Evolutionary conservation across 306 rosid species (phyloP).

Genomic region (Rosa rugosa): DNA sequence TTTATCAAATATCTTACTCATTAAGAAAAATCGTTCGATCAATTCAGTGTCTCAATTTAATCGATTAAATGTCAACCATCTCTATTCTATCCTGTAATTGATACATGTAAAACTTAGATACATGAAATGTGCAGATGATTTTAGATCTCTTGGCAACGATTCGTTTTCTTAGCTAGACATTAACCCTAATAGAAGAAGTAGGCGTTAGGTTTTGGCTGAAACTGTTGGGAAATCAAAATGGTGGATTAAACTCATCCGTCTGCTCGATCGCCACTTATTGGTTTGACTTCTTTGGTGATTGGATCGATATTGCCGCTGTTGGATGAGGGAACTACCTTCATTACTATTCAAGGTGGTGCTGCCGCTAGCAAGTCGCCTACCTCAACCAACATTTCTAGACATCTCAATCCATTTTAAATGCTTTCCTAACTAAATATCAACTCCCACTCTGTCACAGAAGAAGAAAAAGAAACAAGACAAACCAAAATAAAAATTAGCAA

Average conservation of each 20-base stretch:
- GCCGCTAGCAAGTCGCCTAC: constrained; percentile 19
- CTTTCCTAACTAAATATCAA: not conserved
- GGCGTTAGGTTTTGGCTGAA: not conserved
- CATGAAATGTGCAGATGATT: not conserved
- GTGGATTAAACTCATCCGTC: not conserved
- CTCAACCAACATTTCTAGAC: constrained; percentile 26
- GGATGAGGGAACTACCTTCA: constrained; percentile 1
- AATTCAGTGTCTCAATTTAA: too few relatives aligned
- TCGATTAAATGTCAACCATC: too few relatives aligned
- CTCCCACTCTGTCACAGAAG: too few relatives aligned
- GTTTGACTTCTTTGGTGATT: not conserved
- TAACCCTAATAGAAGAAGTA: not conserved
- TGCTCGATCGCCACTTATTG: not conserved
- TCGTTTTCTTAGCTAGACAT: not conserved
- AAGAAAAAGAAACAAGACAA: too few relatives aligned
- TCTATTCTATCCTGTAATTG: too few relatives aligned
- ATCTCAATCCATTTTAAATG: constrained; percentile 8
- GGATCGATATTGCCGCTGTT: not conserved
- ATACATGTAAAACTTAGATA: not conserved
- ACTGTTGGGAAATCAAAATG: not conserved
- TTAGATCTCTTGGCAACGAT: not conserved
- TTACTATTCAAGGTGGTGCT: constrained; percentile 1
- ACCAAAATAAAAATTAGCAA: too few relatives aligned
- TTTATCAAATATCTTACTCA: not conserved
- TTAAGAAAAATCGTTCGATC: too few relatives aligned